Conservation (phyloP, 345 rosid species). For the Gossypium turneri region DNA sequence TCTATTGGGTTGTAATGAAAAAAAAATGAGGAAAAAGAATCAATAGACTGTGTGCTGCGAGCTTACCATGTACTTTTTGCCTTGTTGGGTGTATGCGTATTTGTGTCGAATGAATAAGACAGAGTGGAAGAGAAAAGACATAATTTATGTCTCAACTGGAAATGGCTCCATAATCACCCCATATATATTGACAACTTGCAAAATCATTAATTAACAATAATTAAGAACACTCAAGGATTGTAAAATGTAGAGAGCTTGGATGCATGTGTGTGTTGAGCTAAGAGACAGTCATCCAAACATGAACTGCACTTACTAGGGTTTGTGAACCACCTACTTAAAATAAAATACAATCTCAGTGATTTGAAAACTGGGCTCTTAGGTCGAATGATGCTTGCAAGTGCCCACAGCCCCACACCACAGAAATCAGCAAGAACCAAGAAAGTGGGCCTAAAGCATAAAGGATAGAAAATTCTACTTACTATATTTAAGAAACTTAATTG, state of each 20-base stretch:
- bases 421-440: conserved; percentile 49
- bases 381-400: conserved; percentile 35
- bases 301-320: neutral
- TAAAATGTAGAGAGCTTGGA: neutral
- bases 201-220: neutral
- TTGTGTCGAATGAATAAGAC: neutral
- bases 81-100: neutral
- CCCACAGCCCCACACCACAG: conserved; percentile 29
- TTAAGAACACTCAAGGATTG: neutral
- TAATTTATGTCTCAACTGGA: no score
- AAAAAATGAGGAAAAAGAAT: no score
- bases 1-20: no score
- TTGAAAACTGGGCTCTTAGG: conserved; percentile 31
- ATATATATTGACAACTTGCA: neutral
- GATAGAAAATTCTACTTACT: no score
- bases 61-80: neutral
- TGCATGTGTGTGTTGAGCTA: neutral
- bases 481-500: no score
- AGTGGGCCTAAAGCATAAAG: conserved; percentile 47
- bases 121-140: no score
- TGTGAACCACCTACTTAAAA: no score
- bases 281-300: neutral
- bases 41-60: neutral
- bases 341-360: conserved; percentile 21
- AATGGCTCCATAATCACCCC: neutral